Evolutionary conservation across 2,329 filamentous ascomycete species (phyloP), one percentile per base, ranked within the genome.

Genomic region (Trichoderma sp.): DNA sequence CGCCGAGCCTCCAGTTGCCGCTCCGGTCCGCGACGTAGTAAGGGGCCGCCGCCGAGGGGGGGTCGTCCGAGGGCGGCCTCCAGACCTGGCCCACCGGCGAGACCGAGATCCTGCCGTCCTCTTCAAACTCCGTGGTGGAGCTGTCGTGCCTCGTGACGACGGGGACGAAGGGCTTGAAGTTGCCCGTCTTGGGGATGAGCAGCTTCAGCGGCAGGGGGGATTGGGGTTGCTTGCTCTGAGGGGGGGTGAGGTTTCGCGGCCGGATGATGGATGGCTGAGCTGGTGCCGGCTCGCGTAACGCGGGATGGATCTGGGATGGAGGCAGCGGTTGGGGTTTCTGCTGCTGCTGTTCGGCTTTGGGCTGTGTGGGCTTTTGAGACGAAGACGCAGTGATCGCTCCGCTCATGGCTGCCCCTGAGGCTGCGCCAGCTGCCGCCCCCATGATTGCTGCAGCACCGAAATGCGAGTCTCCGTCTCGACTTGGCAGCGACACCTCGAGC

Each of bases 1-100:
- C 80, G 43, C 78, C 78, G 7, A 84, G 75, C 17, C 83, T 77
- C 83, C 83, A 85, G 70, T 85, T 85, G 1, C 83, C 81, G 68
- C 78, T 77, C 71, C 78, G 80, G 70, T 86, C 83, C 41, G 82
- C 79, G 54, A 84, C 78, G 68, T 84, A 85, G 51, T 79, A 78
- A 0, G 80, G 78, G 2, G 78, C 77, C 0, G 80, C 79, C 2
- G 81, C 81, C 12, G 34, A 39, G 47, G 77, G 74, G 1, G 82
- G 79, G 21, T 78, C 80, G 2, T 76, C 75, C 2, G 79, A 78
- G 0, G 82, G 82, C 6, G 81, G 82, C 14, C 81, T 76, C 83
- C 83, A 85, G 52, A 84, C 79, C 63, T 81, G 78, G n/a, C 68
- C 78, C 70, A 57, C 77, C 26, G 71, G 72, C 3, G 76, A 74